phyloP scores from a whole-genome alignment of 371 early-diverging fungal genomes.

The Mucor saturninus region DNA sequence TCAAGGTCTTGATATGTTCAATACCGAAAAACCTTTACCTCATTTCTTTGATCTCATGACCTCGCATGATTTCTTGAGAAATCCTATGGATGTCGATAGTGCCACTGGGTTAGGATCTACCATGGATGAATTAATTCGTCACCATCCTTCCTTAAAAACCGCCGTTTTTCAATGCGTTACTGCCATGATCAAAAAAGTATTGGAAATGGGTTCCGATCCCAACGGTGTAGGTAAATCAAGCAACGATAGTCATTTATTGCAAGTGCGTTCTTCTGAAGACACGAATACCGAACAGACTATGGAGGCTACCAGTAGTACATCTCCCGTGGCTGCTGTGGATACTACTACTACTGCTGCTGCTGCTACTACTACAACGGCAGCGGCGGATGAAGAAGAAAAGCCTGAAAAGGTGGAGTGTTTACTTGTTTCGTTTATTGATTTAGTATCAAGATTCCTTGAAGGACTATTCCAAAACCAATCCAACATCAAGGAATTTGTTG shows the following conservation, averaged over 20 bases:
- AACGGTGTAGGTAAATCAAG: slow-evolving; percentile 45
- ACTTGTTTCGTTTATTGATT: slow-evolving; percentile 42
- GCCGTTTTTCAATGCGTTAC: slow-evolving; percentile 74
- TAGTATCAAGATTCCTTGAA: slow-evolving; percentile 75
- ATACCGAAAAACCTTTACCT: slow-evolving; percentile 69
- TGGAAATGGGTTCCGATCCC: slow-evolving; percentile 46
- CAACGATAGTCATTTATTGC: slow-evolving; percentile 46
- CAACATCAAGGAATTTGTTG: slow-evolving; percentile 77
- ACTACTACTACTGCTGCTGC: not conserved
- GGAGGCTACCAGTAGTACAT: not conserved
- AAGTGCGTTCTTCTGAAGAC: slow-evolving; percentile 22
- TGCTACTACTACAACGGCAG: not conserved
- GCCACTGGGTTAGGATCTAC: slow-evolving; percentile 81
- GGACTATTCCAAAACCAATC: slow-evolving; percentile 82
- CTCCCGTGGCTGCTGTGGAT: not conserved
- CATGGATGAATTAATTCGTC: slow-evolving; percentile 95
- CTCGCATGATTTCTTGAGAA: slow-evolving; percentile 73
- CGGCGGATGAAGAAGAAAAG: slow-evolving; percentile 28
- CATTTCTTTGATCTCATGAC: slow-evolving; percentile 83
- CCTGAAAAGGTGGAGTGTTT: slow-evolving; percentile 60
- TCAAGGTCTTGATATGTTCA: slow-evolving; percentile 84
- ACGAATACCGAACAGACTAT: too few species aligned
- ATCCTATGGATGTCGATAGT: slow-evolving; percentile 82
- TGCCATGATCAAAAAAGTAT: slow-evolving; percentile 61
- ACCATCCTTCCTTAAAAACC: slow-evolving; percentile 86